Conservation (phyloP, 2,329 filamentous ascomycete genomes). For the Fusarium ambrosium region DNA sequence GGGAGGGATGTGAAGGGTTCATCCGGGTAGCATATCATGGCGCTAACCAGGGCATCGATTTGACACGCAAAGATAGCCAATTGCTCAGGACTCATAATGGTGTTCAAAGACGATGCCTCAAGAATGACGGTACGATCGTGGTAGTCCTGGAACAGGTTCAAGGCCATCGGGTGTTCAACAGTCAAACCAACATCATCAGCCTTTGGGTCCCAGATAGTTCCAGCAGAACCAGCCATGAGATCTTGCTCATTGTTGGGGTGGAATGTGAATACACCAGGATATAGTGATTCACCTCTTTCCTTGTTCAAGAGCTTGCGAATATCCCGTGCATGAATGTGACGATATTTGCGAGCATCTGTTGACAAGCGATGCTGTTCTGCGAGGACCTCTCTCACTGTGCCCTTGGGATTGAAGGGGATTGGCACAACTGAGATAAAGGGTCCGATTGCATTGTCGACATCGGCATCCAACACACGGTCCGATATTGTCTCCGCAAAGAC, state of each 20-base stretch:
- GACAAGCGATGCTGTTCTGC: conserved; percentile 6
- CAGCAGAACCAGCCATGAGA: conserved; percentile 1
- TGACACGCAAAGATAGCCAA: neutral
- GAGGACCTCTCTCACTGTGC: conserved; percentile 13
- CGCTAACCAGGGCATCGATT: conserved; percentile 6
- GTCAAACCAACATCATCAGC: conserved; percentile 1
- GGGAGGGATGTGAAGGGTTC: neutral
- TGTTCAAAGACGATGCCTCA: conserved; percentile 12
- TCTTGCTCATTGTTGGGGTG: neutral
- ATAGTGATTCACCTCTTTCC: conserved; percentile 4
- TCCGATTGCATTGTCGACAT: conserved; percentile 1
- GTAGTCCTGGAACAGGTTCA: conserved; percentile 1
- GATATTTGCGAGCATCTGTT: neutral
- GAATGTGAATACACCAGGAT: conserved; percentile 11
- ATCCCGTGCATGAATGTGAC: conserved; percentile 4
- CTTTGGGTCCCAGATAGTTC: conserved; percentile 3
- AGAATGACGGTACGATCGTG: neutral
- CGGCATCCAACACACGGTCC: conserved; percentile 7
- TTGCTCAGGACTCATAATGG: conserved; percentile 6
- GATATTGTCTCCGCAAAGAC: conserved; percentile 16
- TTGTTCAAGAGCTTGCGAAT: conserved; percentile 13
- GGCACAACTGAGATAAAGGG: conserved; percentile 11
- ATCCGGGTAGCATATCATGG: conserved; percentile 6
- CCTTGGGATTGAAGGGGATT: neutral
- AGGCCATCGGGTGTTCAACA: conserved; percentile 15